Evolutionary conservation across 176 grass and related monocot species (phyloP), one percentile per base, ranked within the genome.

Genomic region (Poa annua): DNA sequence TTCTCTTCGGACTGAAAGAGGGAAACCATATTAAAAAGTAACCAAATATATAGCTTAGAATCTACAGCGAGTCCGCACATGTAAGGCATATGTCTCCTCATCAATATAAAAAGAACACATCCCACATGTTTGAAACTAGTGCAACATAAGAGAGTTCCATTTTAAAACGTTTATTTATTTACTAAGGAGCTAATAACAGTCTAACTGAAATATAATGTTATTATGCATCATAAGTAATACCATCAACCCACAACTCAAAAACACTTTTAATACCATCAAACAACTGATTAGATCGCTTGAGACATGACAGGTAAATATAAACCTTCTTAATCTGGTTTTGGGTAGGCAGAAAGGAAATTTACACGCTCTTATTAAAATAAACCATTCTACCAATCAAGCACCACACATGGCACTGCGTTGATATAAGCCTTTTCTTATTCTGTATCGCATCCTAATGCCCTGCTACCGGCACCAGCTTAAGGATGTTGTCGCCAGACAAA

Each of bases 1-100:
- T 94, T 99, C 57, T 94, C 97, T 87, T 99, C 97, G 50, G 81
- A 72, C 97, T 99, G 64, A 17, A 79, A 76, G 48, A 74, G 66
- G 66, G 42, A 80, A 39, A 86, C 17, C 41, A 80, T 7, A 45
- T 53, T 20, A 6, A 61, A 72, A 87, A 51, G 26, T 42, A 19
- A 87, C 54, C 49, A 82, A 66, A 65, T 55, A 56, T 57, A 38
- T 7, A 9, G 14, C 29, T 78, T 35, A 44, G 3, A 61, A 20
- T 55, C 3, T 77, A 78, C n/a, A 19, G 21, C 35, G 25, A 11
- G 26, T 22, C 49, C 7, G 45, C 3, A 6, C 49, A 77, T 78
- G 48, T 39, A 57, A 83, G 26, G 42, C 66, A 67, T 4, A 47
- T 78, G 74, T 83, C 21, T 52, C 3, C 29, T 48, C 3, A 20